Percentiles rank a stretch among this genome's conserved stretches.
These are phyloP conservation scores for Neonectria coccinea DNA, from an alignment of 2,329 filamentous ascomycete species.

Conservation along the genomic window DNA sequence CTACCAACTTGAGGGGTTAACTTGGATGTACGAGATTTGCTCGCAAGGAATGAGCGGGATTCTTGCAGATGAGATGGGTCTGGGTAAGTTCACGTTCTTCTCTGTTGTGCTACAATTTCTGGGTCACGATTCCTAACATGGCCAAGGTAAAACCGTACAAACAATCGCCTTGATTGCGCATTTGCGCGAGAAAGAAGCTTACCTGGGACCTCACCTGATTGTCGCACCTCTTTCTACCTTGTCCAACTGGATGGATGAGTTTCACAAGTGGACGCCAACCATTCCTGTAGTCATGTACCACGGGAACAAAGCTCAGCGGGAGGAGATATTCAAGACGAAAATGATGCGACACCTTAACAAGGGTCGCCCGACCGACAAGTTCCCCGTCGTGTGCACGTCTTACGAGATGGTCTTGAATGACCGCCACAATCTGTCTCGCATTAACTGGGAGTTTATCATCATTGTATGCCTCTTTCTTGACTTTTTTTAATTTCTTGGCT, in stretches of 20 bases:
- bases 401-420: constrained; percentile 98
- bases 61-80: constrained; percentile 92
- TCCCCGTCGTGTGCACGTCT: constrained; percentile 92
- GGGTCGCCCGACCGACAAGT: constrained; percentile 70
- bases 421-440: constrained; percentile 80
- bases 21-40: constrained; percentile 90
- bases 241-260: constrained; percentile 96
- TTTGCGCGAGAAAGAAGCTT: constrained; percentile 85
- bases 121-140: constrained; percentile 20
- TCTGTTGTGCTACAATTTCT: not conserved
- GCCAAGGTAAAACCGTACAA: constrained; percentile 85
- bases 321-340: constrained; percentile 76
- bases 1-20: constrained; percentile 93
- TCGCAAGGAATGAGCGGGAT: constrained; percentile 90
- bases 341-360: constrained; percentile 77
- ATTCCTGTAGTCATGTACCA: constrained; percentile 94
- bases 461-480: constrained; percentile 68
- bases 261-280: constrained; percentile 86
- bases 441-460: constrained; percentile 97
- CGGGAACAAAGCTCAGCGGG: constrained; percentile 82
- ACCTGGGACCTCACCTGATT: constrained; percentile 88
- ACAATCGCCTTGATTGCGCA: constrained; percentile 90
- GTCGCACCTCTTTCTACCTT: constrained; percentile 91
- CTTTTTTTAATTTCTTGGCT: constrained; percentile 29
- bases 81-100: constrained; percentile 60